Conservation (phyloP, 2,329 filamentous ascomycete genomes). For the Sclerotinia minor region DNA sequence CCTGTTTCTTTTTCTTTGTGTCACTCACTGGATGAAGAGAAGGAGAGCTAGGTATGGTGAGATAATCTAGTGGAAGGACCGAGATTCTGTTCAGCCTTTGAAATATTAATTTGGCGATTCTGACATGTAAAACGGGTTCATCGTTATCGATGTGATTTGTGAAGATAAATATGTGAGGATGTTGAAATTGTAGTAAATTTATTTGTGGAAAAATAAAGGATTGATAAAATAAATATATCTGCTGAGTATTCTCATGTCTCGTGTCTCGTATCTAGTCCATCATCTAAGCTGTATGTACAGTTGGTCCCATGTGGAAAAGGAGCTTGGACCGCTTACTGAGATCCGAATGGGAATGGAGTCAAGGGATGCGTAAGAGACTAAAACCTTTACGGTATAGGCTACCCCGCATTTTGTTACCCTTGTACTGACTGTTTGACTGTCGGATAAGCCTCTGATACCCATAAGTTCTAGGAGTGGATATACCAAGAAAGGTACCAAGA, state of each 20-base stretch:
- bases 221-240: background rate
- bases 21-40: slow-evolving; percentile 7
- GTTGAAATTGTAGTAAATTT: background rate
- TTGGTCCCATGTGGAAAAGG: too few relatives aligned
- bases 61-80: slow-evolving; percentile 11
- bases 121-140: background rate
- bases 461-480: background rate
- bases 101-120: background rate
- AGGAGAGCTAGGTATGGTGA: background rate
- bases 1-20: background rate
- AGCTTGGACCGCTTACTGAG: background rate
- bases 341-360: too few relatives aligned
- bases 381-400: background rate
- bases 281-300: too few relatives aligned
- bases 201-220: background rate
- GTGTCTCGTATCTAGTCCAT: background rate
- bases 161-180: background rate
- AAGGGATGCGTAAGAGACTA: background rate
- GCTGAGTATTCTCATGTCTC: background rate
- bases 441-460: background rate
- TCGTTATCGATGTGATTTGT: background rate
- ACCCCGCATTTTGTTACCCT: slow-evolving; percentile 17
- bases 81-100: slow-evolving; percentile 16
- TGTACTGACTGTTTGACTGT: background rate
- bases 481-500: slow-evolving; percentile 6